phyloP scores from a whole-genome alignment of 345 rosid genomes.

The Camelina hispida region DNA sequence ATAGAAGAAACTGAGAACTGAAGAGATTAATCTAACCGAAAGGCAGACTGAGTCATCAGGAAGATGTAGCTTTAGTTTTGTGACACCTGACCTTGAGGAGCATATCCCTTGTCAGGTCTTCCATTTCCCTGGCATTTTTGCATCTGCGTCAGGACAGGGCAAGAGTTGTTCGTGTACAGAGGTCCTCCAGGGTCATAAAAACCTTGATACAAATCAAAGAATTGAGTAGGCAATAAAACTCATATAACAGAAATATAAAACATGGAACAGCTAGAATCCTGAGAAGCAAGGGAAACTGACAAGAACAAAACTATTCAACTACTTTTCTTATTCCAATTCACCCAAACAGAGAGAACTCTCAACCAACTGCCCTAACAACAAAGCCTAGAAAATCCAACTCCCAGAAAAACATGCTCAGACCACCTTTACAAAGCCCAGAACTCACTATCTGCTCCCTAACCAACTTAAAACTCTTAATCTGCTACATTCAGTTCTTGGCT shows the following conservation, averaged over 20 bases:
- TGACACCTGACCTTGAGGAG: conserved; percentile 78
- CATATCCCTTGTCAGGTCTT: conserved; percentile 87
- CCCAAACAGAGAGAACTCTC: conserved; percentile 21
- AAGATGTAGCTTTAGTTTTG: conserved; percentile 81
- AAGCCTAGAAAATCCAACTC: neutral
- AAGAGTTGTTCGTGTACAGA: conserved; percentile 82
- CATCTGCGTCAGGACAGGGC: conserved; percentile 92
- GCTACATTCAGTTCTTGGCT: conserved; percentile 5
- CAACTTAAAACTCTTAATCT: conserved; percentile 6
- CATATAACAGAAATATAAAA: neutral
- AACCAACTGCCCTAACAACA: conserved; percentile 3
- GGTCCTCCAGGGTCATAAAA: conserved; percentile 83
- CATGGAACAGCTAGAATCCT: conserved; percentile 14
- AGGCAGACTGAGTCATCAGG: conserved; percentile 52
- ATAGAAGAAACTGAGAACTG: too few species aligned
- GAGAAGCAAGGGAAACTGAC: conserved; percentile 14
- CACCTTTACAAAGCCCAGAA: conserved; percentile 2
- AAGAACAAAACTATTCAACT: conserved; percentile 14
- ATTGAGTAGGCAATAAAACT: neutral
- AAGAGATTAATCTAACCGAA: too few species aligned
- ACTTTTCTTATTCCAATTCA: conserved; percentile 8
- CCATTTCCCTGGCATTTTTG: conserved; percentile 99
- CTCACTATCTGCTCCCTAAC: conserved; percentile 6
- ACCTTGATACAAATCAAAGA: conserved; percentile 61
- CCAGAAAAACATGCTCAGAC: neutral